phyloP scores from a whole-genome alignment of 179 eudicot species.

The Heliamphora pulchella region DNA sequence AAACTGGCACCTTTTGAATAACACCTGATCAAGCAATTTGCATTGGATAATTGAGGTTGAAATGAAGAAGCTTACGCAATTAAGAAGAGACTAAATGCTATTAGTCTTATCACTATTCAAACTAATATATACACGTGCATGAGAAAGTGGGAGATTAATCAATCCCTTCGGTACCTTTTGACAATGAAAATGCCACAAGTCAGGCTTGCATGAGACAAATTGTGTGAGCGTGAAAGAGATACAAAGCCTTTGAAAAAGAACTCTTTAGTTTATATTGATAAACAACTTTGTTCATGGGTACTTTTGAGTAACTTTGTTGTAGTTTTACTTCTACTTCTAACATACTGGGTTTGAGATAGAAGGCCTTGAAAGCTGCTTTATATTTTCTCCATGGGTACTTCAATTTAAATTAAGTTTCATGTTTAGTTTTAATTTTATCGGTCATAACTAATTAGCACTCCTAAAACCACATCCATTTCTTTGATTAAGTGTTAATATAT shows the following conservation, averaged over 20 bases:
- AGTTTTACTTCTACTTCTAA: not conserved
- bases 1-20: not conserved
- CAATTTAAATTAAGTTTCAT: not conserved
- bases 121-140: not conserved
- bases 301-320: not conserved
- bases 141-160: not conserved
- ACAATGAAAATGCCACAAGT: not conserved
- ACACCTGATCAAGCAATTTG: not conserved
- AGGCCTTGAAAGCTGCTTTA: not conserved
- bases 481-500: too few relatives aligned
- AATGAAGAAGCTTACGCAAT: not conserved
- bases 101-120: not conserved
- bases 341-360: not conserved
- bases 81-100: not conserved
- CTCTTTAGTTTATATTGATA: not conserved
- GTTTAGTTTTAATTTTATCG: not conserved
- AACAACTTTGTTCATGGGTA: not conserved
- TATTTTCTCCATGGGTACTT: not conserved
- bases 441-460: not conserved
- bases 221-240: not conserved
- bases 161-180: not conserved
- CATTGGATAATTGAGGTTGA: not conserved
- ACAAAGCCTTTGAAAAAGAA: not conserved
- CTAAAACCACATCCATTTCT: too few relatives aligned
- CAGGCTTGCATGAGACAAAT: not conserved